Conservation (phyloP, 2,329 filamentous ascomycete species). For the Rhytidhysteron rufulum region DNA sequence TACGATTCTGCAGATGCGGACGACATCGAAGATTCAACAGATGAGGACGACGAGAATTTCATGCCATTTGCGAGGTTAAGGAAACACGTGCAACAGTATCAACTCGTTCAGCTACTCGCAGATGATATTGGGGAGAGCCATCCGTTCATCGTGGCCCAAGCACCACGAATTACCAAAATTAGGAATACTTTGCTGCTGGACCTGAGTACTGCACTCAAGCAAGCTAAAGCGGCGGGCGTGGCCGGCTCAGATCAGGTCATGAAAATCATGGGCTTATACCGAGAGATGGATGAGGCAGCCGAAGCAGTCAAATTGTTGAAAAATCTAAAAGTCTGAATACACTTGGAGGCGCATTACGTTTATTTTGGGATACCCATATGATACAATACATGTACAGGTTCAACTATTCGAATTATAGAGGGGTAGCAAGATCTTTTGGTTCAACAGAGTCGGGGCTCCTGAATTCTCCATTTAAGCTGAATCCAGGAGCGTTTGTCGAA, state of each 20-base stretch:
- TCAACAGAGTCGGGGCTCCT: slow-evolving; percentile 45
- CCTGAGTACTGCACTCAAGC: slow-evolving; percentile 59
- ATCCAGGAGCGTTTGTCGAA: slow-evolving; percentile 80
- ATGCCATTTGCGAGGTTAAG: slow-evolving; percentile 45
- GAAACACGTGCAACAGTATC: slow-evolving; percentile 56
- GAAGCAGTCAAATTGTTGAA: slow-evolving; percentile 59
- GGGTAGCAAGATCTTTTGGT: slow-evolving; percentile 36
- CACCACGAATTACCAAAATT: slow-evolving; percentile 53
- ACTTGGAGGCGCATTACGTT: slow-evolving; percentile 8
- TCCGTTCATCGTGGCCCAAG: slow-evolving; percentile 60
- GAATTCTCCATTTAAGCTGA: slow-evolving; percentile 81
- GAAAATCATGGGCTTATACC: slow-evolving; percentile 57
- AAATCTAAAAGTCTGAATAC: slow-evolving; percentile 15
- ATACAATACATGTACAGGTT: slow-evolving; percentile 31
- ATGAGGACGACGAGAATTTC: slow-evolving; percentile 29
- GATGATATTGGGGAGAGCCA: slow-evolving; percentile 53
- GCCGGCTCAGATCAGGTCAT: slow-evolving; percentile 44
- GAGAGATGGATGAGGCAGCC: slow-evolving; percentile 56
- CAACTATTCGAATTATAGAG: slow-evolving; percentile 19
- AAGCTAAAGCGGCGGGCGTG: slow-evolving; percentile 45
- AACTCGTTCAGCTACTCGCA: slow-evolving; percentile 51
- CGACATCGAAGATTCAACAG: slow-evolving; percentile 25
- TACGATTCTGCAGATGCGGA: slow-evolving; percentile 21
- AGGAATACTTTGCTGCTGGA: slow-evolving; percentile 62
- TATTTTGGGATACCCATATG: slow-evolving; percentile 27